These are phyloP conservation scores for Cercospora sojina DNA, from an alignment of 2,329 filamentous ascomycete genomes.

Conservation along the genomic window DNA sequence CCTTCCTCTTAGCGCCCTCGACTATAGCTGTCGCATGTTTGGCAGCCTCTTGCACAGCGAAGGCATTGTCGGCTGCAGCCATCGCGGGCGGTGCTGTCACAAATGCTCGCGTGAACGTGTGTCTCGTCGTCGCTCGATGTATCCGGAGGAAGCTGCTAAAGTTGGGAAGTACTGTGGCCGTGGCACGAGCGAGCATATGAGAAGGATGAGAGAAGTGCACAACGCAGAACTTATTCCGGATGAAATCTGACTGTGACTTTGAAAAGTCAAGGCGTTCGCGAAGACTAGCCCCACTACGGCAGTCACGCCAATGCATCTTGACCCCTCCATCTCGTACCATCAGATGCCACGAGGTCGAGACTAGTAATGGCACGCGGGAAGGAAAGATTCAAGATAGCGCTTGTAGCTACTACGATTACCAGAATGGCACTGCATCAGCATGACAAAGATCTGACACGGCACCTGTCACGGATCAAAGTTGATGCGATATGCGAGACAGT, in stretches of 20 bases:
- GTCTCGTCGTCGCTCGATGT: background rate
- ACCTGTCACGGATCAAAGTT: background rate
- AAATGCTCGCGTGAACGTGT: background rate
- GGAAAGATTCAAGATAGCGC: background rate
- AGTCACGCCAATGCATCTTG: background rate
- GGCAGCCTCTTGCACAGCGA: slow-evolving; percentile 10
- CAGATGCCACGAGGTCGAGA: background rate
- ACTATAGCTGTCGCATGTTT: slow-evolving; percentile 39
- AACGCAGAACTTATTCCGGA: background rate
- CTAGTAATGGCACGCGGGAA: background rate
- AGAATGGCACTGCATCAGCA: background rate
- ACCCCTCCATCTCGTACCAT: slow-evolving; percentile 1
- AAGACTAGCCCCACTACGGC: background rate
- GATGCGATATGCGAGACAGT: background rate
- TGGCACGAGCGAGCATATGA: slow-evolving; percentile 1
- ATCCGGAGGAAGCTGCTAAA: background rate
- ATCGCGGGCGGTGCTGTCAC: slow-evolving; percentile 6
- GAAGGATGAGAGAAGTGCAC: background rate
- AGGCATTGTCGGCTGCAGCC: slow-evolving; percentile 13
- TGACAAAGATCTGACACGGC: background rate
- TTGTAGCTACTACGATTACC: background rate
- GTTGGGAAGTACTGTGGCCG: background rate
- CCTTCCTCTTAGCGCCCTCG: slow-evolving; percentile 72
- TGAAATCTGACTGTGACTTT: slow-evolving; percentile 8
- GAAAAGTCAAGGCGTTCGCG: background rate